Evolutionary conservation across 192 early-diverging fungal species (phyloP).

Genomic region (Podila verticillata): DNA sequence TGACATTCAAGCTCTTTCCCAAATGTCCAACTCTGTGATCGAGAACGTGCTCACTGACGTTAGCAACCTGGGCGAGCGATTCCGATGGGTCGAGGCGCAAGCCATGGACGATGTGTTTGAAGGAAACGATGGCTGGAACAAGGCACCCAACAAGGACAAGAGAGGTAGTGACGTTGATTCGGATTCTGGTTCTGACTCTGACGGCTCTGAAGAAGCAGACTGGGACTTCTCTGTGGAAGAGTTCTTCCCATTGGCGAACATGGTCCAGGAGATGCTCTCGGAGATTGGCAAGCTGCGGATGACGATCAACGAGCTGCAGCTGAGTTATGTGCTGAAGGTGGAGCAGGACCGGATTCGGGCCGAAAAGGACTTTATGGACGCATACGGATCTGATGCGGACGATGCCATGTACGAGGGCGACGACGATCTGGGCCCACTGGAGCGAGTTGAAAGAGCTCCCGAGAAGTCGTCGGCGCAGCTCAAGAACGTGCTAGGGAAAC

Average conservation of each 20-base stretch:
- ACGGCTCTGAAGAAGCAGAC: not conserved
- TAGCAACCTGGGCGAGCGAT: slow-evolving; percentile 52
- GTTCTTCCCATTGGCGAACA: slow-evolving; percentile 58
- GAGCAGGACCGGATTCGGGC: slow-evolving; percentile 60
- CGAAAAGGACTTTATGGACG: slow-evolving; percentile 59
- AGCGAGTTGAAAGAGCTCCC: not conserved
- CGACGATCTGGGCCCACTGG: slow-evolving; percentile 3
- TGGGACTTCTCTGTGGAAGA: slow-evolving; percentile 55
- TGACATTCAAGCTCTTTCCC: slow-evolving; percentile 64
- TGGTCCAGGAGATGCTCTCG: slow-evolving; percentile 56
- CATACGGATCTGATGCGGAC: slow-evolving; percentile 1
- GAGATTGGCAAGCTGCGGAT: slow-evolving; percentile 62
- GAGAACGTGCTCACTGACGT: slow-evolving; percentile 62
- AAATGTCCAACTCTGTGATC: slow-evolving; percentile 65
- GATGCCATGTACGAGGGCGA: not conserved
- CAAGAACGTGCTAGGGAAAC: slow-evolving; percentile 22
- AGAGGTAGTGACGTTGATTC: not conserved
- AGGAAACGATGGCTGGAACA: not conserved
- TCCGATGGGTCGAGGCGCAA: slow-evolving; percentile 56
- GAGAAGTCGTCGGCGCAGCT: slow-evolving; percentile 18
- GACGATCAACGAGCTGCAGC: slow-evolving; percentile 69
- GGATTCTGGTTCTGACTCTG: not conserved
- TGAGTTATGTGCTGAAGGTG: slow-evolving; percentile 65
- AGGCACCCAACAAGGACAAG: not conserved
- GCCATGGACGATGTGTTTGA: slow-evolving; percentile 29